Base-by-base conservation (phyloP, 2,329 filamentous ascomycete species). In the Pyrenochaeta sp. region DNA sequence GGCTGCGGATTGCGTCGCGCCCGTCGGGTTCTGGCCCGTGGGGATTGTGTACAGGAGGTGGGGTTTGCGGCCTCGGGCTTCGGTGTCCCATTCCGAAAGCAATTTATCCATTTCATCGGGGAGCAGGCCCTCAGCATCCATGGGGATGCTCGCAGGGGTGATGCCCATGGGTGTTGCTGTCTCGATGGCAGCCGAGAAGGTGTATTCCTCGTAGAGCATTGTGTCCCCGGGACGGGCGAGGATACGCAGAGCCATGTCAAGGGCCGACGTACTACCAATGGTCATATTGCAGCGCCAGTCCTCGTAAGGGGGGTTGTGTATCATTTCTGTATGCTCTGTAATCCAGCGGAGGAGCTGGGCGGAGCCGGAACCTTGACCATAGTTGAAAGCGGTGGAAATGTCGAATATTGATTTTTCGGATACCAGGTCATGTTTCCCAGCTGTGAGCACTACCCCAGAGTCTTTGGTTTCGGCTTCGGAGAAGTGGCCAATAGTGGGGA, bases 301-400 rank as follows among this genome's bases (percentile, higher is more conserved):
- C 15, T 88, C 84, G 73, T 98, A 98, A 0, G 91, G 91, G 14
- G 94, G 93, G 56, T 86, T 83, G 76, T 92, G 91, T 14, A 97
- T 87, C 50, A 98, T 86, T 78, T 99, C 94, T 0, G 93, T 96
- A 77, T 98, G 95, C 80, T 99, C 95, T 0, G 93, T 96, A 45
- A 98, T 83, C 79, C 90, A 98, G 55, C 95, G 88, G 58, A 97
- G 80, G 75, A 99, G 82, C 78, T 97, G 95, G 3, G 92, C 90
- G 10, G 91, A 87, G 15, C 95, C 95, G n/a, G 87, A 87, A 7
- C 92, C 88, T 78, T 97, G 92, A 29, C 90, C 91, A 74, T 99
- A 99, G 78, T 99, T 98, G 73, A 97, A 87, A 1, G 90, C 90
- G 58, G 96, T 91, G 40, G 90, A 87, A 45, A 99, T 85, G 77